Percentiles rank a stretch among this genome's conserved stretches.
These are phyloP conservation scores for Fomitopsis betulina DNA, from an alignment of 1,284 basidiomycete species.

Conservation along the genomic window DNA sequence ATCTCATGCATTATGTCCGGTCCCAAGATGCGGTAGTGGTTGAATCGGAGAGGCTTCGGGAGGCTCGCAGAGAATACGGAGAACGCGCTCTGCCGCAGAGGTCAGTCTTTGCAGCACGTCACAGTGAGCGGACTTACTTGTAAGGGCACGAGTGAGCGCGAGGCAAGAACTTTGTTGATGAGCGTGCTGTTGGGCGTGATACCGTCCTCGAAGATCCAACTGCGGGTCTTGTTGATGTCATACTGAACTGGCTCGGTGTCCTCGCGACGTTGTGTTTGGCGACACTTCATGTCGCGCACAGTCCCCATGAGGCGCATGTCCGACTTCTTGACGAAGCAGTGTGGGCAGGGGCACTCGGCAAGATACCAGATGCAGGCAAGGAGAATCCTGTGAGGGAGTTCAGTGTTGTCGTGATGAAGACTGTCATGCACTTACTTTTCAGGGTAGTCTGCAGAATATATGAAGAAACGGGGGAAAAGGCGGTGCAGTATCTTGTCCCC, in stretches of 20 bases:
- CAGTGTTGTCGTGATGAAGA: slow-evolving; percentile 3
- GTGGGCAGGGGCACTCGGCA: slow-evolving; percentile 23
- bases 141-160: not conserved
- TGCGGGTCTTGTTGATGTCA: slow-evolving; percentile 7
- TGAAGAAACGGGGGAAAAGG: slow-evolving; percentile 15
- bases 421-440: slow-evolving; percentile 13
- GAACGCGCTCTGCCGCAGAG: slow-evolving; percentile 23
- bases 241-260: slow-evolving; percentile 2
- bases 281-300: slow-evolving; percentile 4
- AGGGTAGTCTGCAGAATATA: slow-evolving; percentile 28
- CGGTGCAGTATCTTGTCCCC: slow-evolving; percentile 9
- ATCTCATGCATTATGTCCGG: slow-evolving; percentile 36
- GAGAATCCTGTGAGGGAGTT: slow-evolving; percentile 13
- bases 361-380: slow-evolving; percentile 14
- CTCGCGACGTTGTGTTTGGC: not conserved
- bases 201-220: slow-evolving; percentile 14
- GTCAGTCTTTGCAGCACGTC: not conserved
- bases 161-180: slow-evolving; percentile 13
- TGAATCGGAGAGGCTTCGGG: slow-evolving; percentile 16
- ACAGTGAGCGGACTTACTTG: not conserved
- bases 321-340: slow-evolving; percentile 20
- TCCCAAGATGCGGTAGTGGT: slow-evolving; percentile 26
- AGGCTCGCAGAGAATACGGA: slow-evolving; percentile 7
- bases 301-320: slow-evolving; percentile 12
- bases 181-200: not conserved